Base-by-base conservation (phyloP, 2,329 filamentous ascomycete species). In the Fusarium fracticaudum region DNA sequence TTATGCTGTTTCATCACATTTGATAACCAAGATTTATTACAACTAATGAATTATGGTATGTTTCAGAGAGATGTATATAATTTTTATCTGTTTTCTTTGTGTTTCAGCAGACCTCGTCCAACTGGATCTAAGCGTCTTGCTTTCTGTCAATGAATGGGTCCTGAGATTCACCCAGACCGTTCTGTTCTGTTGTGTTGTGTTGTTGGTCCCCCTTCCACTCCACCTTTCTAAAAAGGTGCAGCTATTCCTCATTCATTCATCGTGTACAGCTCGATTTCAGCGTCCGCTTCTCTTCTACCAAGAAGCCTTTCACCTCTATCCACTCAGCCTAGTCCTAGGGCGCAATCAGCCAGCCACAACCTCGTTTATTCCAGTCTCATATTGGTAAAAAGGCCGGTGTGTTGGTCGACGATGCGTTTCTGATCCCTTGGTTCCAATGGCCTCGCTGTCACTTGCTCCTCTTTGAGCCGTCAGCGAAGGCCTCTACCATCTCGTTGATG, bases 381-480 rank as follows among this genome's bases (percentile, higher is more conserved):
- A 29, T 60, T 61, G 50, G 41, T 67, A 26, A 37, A 33, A 48
- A 54, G 54, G 53, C 29, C 31, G 57, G 59, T 67, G 37, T 64
- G 57, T 63, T 64, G 69, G 55, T 66, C 33, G 67, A 61, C 44
- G 47, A 67, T 55, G 50, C n/a, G 47, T 64, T 64, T 64, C 54
- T 64, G 54, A 51, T 66, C 65, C 54, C 58, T 69, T 60, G 61
- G 60, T 60, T 60, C 62, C 40, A 63, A 44, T 70, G 63, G 74
- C 69, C 66, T 75, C 60, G 60, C 63, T 67, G 59, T 71, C 69
- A 63, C 60, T 63, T 35, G 61, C 74, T 72, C 55, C 33, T 65
- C 62, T 60, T 38, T 60, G 62, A 73, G 64, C 60, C 57, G 20
- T 65, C 44, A 66, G 61, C 54, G 44, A 62, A 62, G 38, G 48